Base-by-base conservation (phyloP, 2,329 filamentous ascomycete genomes). In the Plenodomus tracheiphilus region DNA sequence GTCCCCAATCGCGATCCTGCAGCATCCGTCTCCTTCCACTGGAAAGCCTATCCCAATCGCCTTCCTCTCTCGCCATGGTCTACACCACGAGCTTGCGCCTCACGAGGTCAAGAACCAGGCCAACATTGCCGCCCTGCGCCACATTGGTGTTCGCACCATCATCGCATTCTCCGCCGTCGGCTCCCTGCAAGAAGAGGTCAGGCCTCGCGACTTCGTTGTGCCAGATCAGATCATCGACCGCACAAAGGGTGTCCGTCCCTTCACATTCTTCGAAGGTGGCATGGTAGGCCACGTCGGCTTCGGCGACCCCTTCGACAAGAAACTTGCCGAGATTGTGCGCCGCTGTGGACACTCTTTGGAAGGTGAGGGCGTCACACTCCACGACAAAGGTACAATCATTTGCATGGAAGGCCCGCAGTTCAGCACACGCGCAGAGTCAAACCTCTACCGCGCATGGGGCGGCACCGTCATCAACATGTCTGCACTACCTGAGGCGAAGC, bases 331-430 rank as follows among this genome's bases (percentile, higher is more conserved):
- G 66, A 81, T 97, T 10, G 87, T 97, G 53, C 82, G 86, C 68
- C 79, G 81, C 48, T 96, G 91, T 72, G 92, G 91, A 10, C 80
- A 84, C 66, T 81, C 78, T 49, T 81, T 97, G 71, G 84, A 89
- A 64, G 91, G 93, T 41, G 91, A 96, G 4, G 90, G 89, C 43
- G 89, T 96, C 16, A 83, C 83, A 15, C 77, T 97, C 61, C 94
- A 99, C 74, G 86, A 89, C 62, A 85, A 84, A 60, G 94, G 93
- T 38, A 90, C 88, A 2, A 76, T 97, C 52, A 81, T 99, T 63
- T 96, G 92, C 78, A 99, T 99, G 88, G 94, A 99, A 82, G 94
- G 94, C n/a, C 94, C 94, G 17, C 91, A 96, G 66, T 99, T 99
- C 81, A 94, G 88, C 53, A 97, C 94, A 16, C 91, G 94, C 54